phyloP scores from a whole-genome alignment of 2,329 filamentous ascomycete genomes.

The Fusarium xylarioides region DNA sequence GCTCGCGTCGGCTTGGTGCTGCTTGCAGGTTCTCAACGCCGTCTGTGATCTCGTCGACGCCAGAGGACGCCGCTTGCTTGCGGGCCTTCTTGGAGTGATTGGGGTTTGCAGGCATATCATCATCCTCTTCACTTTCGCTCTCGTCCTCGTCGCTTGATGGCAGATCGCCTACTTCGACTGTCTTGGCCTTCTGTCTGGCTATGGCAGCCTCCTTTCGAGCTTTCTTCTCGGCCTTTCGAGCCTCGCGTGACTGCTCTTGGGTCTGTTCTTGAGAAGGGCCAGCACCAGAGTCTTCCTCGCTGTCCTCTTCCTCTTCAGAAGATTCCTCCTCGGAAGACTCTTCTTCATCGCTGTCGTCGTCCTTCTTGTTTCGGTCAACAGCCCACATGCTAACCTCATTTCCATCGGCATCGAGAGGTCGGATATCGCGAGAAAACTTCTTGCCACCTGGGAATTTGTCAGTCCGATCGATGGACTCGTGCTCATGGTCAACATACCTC shows the following conservation, averaged over 20 bases:
- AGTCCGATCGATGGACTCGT: not conserved
- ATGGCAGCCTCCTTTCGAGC: conserved; percentile 91
- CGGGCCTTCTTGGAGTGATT: conserved; percentile 85
- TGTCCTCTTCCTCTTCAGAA: conserved; percentile 62
- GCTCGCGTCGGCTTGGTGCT: conserved; percentile 62
- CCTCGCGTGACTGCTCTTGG: conserved; percentile 74
- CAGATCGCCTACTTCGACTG: conserved; percentile 84
- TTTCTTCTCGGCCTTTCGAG: conserved; percentile 87
- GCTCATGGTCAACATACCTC: conserved; percentile 67
- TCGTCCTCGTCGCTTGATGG: conserved; percentile 78
- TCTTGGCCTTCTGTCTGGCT: conserved; percentile 74
- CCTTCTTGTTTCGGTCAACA: conserved; percentile 61
- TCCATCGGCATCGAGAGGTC: conserved; percentile 87
- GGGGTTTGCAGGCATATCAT: conserved; percentile 84
- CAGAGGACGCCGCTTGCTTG: conserved; percentile 58
- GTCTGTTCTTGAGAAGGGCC: conserved; percentile 53
- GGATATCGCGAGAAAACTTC: conserved; percentile 91
- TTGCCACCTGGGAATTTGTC: conserved; percentile 75
- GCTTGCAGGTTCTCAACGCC: conserved; percentile 63
- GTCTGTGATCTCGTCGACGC: conserved; percentile 61
- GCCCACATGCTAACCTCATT: conserved; percentile 91
- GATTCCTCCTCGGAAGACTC: conserved; percentile 63
- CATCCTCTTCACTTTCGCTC: conserved; percentile 65
- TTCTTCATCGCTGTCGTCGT: conserved; percentile 62
- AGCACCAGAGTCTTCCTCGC: conserved; percentile 59